Evolutionary conservation across 2,329 filamentous ascomycete genomes (phyloP).

Genomic region (Graphiopsis chlorocephala): DNA sequence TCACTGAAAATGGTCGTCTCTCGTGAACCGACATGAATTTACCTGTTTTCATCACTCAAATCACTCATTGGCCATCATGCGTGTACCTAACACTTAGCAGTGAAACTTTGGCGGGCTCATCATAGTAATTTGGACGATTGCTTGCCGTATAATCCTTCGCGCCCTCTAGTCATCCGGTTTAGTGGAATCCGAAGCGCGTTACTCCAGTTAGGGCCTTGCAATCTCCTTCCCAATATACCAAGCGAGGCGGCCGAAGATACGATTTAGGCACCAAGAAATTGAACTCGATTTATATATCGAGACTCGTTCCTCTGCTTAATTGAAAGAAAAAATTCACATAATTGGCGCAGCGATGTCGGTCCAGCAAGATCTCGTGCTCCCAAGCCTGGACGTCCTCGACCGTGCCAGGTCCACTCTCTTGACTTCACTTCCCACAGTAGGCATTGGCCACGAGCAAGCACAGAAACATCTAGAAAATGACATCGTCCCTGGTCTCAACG

Average conservation of each 20-base stretch:
- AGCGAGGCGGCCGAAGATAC: neutral
- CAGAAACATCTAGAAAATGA: slow-evolving; percentile 46
- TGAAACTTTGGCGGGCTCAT: neutral
- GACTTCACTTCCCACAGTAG: slow-evolving; percentile 37
- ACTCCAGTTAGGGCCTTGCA: neutral
- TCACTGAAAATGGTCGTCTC: neutral
- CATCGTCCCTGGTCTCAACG: slow-evolving; percentile 60
- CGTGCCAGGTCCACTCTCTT: slow-evolving; percentile 37
- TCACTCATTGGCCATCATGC: neutral
- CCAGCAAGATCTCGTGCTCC: slow-evolving; percentile 25
- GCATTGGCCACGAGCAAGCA: slow-evolving; percentile 44
- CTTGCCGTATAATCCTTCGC: neutral
- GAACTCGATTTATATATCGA: neutral
- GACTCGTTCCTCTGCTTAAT: neutral
- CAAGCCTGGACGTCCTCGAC: slow-evolving; percentile 30
- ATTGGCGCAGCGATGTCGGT: neutral
- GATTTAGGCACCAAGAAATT: neutral
- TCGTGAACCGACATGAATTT: neutral
- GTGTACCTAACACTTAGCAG: neutral
- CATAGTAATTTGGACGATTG: neutral
- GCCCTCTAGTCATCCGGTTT: neutral
- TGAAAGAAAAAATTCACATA: neutral
- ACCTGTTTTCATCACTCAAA: neutral
- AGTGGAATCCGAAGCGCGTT: neutral
- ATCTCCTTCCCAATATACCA: neutral